A percentile compares a stretch with the other conserved stretches of the same genome.
These are phyloP conservation scores for Conringia planisiliqua DNA, from an alignment of 345 rosid species.

Conservation along the genomic window DNA sequence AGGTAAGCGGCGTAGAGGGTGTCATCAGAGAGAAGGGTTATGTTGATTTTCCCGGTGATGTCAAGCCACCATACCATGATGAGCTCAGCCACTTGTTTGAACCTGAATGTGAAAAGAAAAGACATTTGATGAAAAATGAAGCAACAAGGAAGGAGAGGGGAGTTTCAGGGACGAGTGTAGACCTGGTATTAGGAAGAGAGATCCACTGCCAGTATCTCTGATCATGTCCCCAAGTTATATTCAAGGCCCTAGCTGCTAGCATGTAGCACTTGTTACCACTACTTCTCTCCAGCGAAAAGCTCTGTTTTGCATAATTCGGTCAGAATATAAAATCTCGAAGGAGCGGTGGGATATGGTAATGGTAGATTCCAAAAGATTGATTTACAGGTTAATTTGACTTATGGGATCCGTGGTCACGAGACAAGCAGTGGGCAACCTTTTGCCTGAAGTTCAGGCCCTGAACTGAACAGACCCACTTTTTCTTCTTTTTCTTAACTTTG, in stretches of 20 bases:
- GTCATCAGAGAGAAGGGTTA: slow-evolving; percentile 35
- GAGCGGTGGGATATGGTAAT: not conserved
- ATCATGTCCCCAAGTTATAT: slow-evolving; percentile 54
- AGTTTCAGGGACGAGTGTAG: not conserved
- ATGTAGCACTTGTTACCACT: slow-evolving; percentile 55
- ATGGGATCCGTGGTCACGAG: no score
- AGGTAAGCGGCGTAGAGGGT: slow-evolving; percentile 54
- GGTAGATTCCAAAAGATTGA: no score
- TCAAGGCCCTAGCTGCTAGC: slow-evolving; percentile 65
- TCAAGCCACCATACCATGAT: slow-evolving; percentile 39
- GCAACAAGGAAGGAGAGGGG: not conserved
- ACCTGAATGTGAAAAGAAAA: slow-evolving; percentile 31
- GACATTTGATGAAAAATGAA: not conserved
- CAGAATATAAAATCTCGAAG: not conserved
- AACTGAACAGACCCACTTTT: no score
- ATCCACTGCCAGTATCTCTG: slow-evolving; percentile 64
- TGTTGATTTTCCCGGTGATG: slow-evolving; percentile 38
- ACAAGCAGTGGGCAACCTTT: no score
- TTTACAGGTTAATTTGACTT: no score
- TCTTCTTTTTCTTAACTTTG: no score
- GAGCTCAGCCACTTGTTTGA: slow-evolving; percentile 43
- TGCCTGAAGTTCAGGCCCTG: no score
- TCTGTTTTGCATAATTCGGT: slow-evolving; percentile 34
- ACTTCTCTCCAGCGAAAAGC: slow-evolving; percentile 55
- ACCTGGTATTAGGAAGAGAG: slow-evolving; percentile 57